Conservation (phyloP, 2,329 filamentous ascomycete species). For the Tolypocladium nubicola region DNA sequence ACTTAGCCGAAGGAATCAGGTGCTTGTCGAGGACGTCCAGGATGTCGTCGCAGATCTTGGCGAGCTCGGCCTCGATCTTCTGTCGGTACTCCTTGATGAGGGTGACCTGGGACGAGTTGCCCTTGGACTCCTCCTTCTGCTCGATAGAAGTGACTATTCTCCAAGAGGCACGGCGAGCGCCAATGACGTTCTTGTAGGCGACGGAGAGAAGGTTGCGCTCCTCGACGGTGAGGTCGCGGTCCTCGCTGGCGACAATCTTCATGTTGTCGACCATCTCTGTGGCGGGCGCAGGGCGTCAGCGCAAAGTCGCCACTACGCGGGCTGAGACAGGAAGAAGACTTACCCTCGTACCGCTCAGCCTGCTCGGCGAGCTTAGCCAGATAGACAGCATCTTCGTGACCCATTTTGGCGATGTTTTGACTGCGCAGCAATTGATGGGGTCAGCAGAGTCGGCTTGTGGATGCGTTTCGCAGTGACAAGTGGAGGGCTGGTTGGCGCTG, state of each 20-base stretch:
- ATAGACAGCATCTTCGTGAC: conserved; percentile 98
- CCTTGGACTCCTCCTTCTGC: conserved; percentile 99
- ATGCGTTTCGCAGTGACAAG: neutral
- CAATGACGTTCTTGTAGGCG: conserved; percentile 99
- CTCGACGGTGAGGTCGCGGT: conserved; percentile 76
- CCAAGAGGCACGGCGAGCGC: conserved; percentile 93
- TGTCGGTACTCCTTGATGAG: conserved; percentile 97
- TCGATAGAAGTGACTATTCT: conserved; percentile 97
- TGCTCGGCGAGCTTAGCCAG: conserved; percentile 99
- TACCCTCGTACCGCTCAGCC: conserved; percentile 99
- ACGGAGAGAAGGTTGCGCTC: conserved; percentile 96
- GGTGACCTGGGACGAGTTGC: conserved; percentile 79
- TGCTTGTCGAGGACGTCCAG: conserved; percentile 89
- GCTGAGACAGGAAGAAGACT: conserved; percentile 19
- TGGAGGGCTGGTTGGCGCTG: neutral
- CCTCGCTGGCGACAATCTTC: conserved; percentile 91
- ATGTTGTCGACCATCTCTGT: conserved; percentile 99
- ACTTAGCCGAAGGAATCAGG: conserved; percentile 88
- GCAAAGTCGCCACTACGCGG: neutral
- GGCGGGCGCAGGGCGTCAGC: conserved; percentile 12
- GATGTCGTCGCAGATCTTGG: conserved; percentile 96
- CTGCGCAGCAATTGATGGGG: neutral
- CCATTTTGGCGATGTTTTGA: conserved; percentile 57
- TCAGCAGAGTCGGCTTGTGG: neutral
- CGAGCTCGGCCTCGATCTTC: conserved; percentile 95